Evolutionary conservation across 345 rosid species (phyloP), one percentile per base, ranked within the genome.

Genomic region (Syzygium aromaticum): DNA sequence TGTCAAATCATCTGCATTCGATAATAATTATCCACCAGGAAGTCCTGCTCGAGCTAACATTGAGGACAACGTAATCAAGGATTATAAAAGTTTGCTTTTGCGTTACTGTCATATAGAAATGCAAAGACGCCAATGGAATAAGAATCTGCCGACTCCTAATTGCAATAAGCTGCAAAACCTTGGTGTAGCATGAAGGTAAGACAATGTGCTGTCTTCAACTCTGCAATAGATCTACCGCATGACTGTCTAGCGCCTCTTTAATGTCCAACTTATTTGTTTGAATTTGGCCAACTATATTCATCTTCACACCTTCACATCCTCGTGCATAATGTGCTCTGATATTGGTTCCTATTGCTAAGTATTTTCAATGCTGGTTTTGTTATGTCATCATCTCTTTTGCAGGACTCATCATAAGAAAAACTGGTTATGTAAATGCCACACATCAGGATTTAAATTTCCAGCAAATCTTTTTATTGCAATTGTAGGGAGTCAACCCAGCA

Each of bases 81-180:
- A 97, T 78, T 94, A 94, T 90, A 96, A 86, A 87, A 90, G 89
- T 87, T 85, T 94, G 93, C 92, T 94, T 54, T 90, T 93, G 93
- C 95, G 96, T 77, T 92, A 92, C 51, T 96, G 99, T 89, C 94
- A 95, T 13, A 54, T 93, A 46, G 99, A 97, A 90, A 88, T 90
- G 88, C 98, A 95, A 90, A 95, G 93, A 90, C 94, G 94, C 67
- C 94, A 90, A 27, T 97, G 98, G 98, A 96, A 89, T 92, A 95
- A 86, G 92, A 93, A 94, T 88, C 78, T 95, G 90, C 98, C 95
- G 15, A 93, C 94, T 54, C 98, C 98, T 73, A 92, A 91, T 93
- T 97, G 99, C 88, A 88, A 89, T 84, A 95, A 94, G 89, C 95
- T 97, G 85, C 94, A 89, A 16, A 91, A 87, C 88, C 93, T 94